Conservation (phyloP, 2,329 filamentous ascomycete genomes). For the Aspergillus ochraceoroseus region DNA sequence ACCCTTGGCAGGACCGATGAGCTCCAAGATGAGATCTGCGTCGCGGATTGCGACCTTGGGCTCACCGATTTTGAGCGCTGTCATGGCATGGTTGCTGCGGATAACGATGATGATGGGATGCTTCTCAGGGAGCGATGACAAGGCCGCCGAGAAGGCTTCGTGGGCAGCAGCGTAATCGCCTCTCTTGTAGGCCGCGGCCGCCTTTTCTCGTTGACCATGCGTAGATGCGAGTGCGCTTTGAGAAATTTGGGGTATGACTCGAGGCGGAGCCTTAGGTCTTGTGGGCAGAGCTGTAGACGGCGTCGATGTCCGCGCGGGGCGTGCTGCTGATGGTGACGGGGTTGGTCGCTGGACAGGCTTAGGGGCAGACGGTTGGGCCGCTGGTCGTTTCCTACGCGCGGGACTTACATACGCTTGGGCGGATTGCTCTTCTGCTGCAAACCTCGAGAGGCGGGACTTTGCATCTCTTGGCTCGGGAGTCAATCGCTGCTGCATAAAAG, state of each 20-base stretch:
- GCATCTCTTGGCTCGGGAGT: conserved; percentile 45
- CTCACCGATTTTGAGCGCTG: conserved; percentile 84
- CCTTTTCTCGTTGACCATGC: conserved; percentile 70
- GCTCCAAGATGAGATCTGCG: conserved; percentile 69
- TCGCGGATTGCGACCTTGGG: conserved; percentile 82
- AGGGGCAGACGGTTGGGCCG: conserved; percentile 38
- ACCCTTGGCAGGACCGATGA: conserved; percentile 76
- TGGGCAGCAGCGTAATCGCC: conserved; percentile 89
- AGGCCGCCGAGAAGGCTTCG: conserved; percentile 70
- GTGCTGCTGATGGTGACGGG: conserved; percentile 31
- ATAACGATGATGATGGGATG: conserved; percentile 87
- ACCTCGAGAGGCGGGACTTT: conserved; percentile 62
- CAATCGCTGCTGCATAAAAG: conserved; percentile 54
- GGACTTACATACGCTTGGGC: conserved; percentile 84
- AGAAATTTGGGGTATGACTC: conserved; percentile 60
- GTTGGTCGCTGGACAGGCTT: conserved; percentile 27
- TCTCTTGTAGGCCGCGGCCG: conserved; percentile 85
- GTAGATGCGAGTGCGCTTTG: conserved; percentile 67
- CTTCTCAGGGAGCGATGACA: conserved; percentile 65
- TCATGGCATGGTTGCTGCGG: conserved; percentile 84
- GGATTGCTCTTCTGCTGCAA: conserved; percentile 72
- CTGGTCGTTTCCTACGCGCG: conserved; percentile 64
- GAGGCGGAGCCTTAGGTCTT: conserved; percentile 46
- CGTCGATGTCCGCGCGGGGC: conserved; percentile 40
- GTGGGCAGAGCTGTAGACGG: conserved; percentile 45